These are phyloP conservation scores for Kickxella alabastrina DNA, from an alignment of 192 early-diverging fungal species.

Conservation along the genomic window DNA sequence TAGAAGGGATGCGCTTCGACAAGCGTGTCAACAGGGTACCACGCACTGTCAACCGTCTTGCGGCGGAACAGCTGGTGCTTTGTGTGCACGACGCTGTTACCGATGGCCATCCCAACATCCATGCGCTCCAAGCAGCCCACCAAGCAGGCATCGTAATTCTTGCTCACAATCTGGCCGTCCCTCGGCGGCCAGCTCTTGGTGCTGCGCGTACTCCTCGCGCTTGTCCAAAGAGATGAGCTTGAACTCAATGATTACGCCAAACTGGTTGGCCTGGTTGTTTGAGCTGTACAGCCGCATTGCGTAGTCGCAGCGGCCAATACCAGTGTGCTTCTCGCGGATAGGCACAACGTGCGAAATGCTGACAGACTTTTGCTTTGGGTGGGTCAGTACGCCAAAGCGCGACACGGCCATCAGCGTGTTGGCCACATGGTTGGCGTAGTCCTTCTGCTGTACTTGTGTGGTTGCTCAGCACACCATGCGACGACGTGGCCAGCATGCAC, in stretches of 20 bases:
- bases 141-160: conserved; percentile 21
- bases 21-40: conserved; percentile 9
- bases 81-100: conserved; percentile 20
- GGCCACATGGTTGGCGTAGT: conserved; percentile 43
- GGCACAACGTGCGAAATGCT: conserved; percentile 14
- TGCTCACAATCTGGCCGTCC: conserved; percentile 11
- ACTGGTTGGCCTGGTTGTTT: conserved; percentile 20
- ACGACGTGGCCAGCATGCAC: conserved; percentile 14
- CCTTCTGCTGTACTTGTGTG: conserved; percentile 27
- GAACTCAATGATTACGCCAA: conserved; percentile 32
- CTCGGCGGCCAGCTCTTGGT: conserved; percentile 7
- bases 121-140: conserved; percentile 31
- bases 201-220: conserved; percentile 7
- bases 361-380: conserved; percentile 22
- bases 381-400: conserved; percentile 27
- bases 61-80: conserved; percentile 12
- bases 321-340: conserved; percentile 14
- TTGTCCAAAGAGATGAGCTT: conserved; percentile 19
- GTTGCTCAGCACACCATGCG: conserved; percentile 37
- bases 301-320: conserved; percentile 19
- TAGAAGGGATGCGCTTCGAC: too few species aligned
- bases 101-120: conserved; percentile 38
- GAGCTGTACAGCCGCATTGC: conserved; percentile 26
- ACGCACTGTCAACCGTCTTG: conserved; percentile 11
- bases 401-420: conserved; percentile 28